Percentiles rank a stretch among this genome's conserved stretches.
Conservation (phyloP, 768 basidiomycete species). For the Nevesoporus exiguus region DNA sequence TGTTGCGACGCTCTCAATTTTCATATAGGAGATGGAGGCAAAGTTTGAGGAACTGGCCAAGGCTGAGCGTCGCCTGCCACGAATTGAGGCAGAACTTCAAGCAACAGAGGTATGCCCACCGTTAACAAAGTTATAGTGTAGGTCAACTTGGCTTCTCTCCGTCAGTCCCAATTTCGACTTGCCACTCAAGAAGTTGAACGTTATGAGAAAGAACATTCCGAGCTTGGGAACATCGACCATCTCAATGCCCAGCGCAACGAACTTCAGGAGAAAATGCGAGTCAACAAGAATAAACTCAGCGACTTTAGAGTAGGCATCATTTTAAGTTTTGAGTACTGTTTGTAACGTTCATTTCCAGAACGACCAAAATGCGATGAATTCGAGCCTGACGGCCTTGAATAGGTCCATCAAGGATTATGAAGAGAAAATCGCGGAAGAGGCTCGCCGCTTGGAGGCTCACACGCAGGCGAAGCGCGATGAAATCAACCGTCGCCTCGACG, state of each 20-base stretch:
- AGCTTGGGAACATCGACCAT: slow-evolving; percentile 46
- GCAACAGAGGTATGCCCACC: slow-evolving; percentile 35
- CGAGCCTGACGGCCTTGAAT: slow-evolving; percentile 34
- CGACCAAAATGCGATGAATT: slow-evolving; percentile 50
- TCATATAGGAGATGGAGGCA: slow-evolving; percentile 39
- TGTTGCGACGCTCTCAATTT: neutral
- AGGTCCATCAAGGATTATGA: slow-evolving; percentile 36
- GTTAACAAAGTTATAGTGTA: slow-evolving; percentile 2
- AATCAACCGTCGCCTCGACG: slow-evolving; percentile 47
- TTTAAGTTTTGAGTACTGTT: neutral
- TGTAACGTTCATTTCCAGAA: slow-evolving; percentile 33
- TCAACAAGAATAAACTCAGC: slow-evolving; percentile 42
- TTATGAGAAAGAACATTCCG: slow-evolving; percentile 38
- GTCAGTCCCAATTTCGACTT: slow-evolving; percentile 33
- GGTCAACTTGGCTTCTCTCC: neutral
- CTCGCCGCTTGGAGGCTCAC: slow-evolving; percentile 48
- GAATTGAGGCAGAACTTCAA: slow-evolving; percentile 38
- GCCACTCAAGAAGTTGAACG: slow-evolving; percentile 36
- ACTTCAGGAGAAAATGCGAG: slow-evolving; percentile 40
- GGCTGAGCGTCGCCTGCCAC: slow-evolving; percentile 36
- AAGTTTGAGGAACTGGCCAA: slow-evolving; percentile 43
- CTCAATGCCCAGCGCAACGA: slow-evolving; percentile 39
- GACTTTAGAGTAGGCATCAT: slow-evolving; percentile 42
- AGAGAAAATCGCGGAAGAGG: slow-evolving; percentile 51
- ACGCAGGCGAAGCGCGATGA: slow-evolving; percentile 64